Conservation (phyloP, 2,329 filamentous ascomycete species). For the Hypocreales sp. region DNA sequence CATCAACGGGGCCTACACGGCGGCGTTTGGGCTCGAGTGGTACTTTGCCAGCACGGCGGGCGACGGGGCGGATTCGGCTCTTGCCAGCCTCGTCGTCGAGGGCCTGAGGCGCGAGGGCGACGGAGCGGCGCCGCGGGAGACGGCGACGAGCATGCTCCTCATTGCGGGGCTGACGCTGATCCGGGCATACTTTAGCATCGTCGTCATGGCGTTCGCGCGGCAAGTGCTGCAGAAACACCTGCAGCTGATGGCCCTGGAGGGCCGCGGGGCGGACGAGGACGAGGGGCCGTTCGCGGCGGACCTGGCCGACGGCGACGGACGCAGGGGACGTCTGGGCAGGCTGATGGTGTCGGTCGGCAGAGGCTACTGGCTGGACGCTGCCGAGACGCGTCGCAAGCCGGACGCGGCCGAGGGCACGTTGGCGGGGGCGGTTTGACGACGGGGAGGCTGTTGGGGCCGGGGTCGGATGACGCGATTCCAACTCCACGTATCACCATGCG, state of each 20-base stretch:
- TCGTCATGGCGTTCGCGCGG: conserved; percentile 72
- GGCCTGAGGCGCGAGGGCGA: conserved; percentile 17
- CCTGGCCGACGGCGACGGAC: conserved; percentile 62
- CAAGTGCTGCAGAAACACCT: conserved; percentile 56
- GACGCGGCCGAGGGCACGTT: conserved; percentile 15
- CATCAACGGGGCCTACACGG: conserved; percentile 70
- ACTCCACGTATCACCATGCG: conserved; percentile 5
- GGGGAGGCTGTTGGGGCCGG: conserved; percentile 1
- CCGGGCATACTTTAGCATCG: conserved; percentile 67
- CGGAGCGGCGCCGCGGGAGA: conserved; percentile 35
- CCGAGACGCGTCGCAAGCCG: conserved; percentile 43
- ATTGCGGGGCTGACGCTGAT: conserved; percentile 61
- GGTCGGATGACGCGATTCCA: conserved; percentile 6
- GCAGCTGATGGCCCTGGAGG: conserved; percentile 31
- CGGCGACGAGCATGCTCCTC: conserved; percentile 60
- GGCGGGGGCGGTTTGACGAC: conserved; percentile 17
- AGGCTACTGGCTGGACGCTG: conserved; percentile 67
- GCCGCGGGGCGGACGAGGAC: conserved; percentile 27
- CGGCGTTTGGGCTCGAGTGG: conserved; percentile 71
- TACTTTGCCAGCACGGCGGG: conserved; percentile 51
- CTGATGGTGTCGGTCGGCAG: conserved; percentile 59
- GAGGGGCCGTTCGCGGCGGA: conserved; percentile 54
- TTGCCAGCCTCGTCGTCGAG: conserved; percentile 13
- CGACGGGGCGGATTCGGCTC: conserved; percentile 17
- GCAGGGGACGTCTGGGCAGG: conserved; percentile 65